These are phyloP conservation scores for Hibiscus tridactylites DNA, from an alignment of 345 rosid genomes.

Conservation along the genomic window DNA sequence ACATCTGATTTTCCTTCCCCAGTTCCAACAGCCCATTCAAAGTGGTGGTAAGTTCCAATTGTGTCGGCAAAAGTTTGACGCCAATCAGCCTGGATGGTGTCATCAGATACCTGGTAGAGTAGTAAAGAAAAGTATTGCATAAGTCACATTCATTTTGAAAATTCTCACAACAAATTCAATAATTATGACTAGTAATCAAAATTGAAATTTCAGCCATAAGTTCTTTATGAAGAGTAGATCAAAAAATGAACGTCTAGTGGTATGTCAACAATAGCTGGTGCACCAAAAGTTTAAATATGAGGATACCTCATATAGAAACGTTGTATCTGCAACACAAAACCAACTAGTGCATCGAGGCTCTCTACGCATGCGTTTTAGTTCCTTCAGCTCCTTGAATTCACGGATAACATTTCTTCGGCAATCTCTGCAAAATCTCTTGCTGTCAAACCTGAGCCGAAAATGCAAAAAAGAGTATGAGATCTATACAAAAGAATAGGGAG, in stretches of 20 bases:
- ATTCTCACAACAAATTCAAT: conserved; percentile 3
- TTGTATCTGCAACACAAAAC: conserved; percentile 88
- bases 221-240: background rate
- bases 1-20: conserved; percentile 86
- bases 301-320: conserved; percentile 75
- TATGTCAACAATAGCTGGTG: background rate
- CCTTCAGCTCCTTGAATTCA: conserved; percentile 94
- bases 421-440: conserved; percentile 97
- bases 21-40: conserved; percentile 95
- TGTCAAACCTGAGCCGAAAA: conserved; percentile 63
- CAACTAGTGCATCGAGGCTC: conserved; percentile 82
- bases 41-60: conserved; percentile 67
- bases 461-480: background rate
- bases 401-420: conserved; percentile 89
- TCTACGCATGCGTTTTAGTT: conserved; percentile 77
- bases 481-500: background rate
- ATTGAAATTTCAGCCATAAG: background rate
- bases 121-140: conserved; percentile 9
- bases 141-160: background rate
- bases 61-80: conserved; percentile 64
- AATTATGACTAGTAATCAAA: background rate
- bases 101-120: conserved; percentile 61
- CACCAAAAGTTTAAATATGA: conserved; percentile 4
- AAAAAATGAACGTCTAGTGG: background rate
- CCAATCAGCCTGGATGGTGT: conserved; percentile 83